Percentiles rank a stretch among this genome's conserved stretches.
Evolutionary conservation across 2,329 filamentous ascomycete genomes (phyloP).

Genomic region (Stachybotrys chlorohalonatus): DNA sequence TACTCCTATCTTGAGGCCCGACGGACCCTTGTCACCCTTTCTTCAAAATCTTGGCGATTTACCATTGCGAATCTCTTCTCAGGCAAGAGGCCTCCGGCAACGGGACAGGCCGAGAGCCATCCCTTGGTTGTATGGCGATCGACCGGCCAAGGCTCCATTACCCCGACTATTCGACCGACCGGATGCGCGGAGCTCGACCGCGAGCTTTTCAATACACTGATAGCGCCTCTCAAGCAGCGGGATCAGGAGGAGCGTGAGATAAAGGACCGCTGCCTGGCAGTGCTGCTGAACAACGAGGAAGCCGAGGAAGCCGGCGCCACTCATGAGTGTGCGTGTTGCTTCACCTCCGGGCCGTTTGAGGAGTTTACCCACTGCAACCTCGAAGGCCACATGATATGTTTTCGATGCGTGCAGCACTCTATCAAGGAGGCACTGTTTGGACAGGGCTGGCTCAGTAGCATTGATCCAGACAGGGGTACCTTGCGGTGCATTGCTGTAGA

Average conservation of each 20-base stretch:
- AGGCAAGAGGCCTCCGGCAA: slow-evolving; percentile 48
- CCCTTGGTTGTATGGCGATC: slow-evolving; percentile 54
- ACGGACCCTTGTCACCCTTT: slow-evolving; percentile 58
- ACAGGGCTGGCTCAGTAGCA: slow-evolving; percentile 79
- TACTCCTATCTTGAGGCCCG: slow-evolving; percentile 68
- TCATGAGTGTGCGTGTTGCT: slow-evolving; percentile 74
- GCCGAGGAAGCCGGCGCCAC: slow-evolving; percentile 47
- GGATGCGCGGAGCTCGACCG: slow-evolving; percentile 55
- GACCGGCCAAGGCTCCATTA: slow-evolving; percentile 42
- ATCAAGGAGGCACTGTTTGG: slow-evolving; percentile 86
- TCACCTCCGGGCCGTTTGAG: slow-evolving; percentile 60
- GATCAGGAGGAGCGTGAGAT: slow-evolving; percentile 34
- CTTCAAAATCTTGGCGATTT: slow-evolving; percentile 69
- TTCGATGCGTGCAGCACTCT: slow-evolving; percentile 73
- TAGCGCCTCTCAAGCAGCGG: slow-evolving; percentile 41
- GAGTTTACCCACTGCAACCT: slow-evolving; percentile 63
- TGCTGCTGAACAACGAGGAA: slow-evolving; percentile 46
- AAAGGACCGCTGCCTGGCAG: slow-evolving; percentile 43
- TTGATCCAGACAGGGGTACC: slow-evolving; percentile 63
- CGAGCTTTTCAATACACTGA: slow-evolving; percentile 50
- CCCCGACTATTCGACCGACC: slow-evolving; percentile 56
- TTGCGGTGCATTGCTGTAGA: slow-evolving; percentile 76
- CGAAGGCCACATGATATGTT: slow-evolving; percentile 65
- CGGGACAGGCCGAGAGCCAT: slow-evolving; percentile 48
- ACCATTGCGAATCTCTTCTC: slow-evolving; percentile 63